These are phyloP conservation scores for Henningerozyma blattae DNA, from an alignment of 805 yeast genomes.

Conservation along the genomic window DNA sequence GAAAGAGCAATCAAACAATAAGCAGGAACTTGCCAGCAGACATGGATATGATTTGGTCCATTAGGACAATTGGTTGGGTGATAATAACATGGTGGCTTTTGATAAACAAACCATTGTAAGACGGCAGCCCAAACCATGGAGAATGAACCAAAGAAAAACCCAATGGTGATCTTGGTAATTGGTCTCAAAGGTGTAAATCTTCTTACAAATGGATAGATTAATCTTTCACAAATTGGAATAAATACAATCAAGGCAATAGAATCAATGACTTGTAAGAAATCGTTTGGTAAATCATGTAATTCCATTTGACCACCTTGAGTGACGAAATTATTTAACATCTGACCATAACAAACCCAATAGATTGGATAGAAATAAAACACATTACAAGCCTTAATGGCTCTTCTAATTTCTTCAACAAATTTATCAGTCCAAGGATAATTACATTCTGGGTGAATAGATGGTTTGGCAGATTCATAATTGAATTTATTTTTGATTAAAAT, in stretches of 20 bases:
- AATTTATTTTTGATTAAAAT: constrained; percentile 35
- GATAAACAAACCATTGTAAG: constrained; percentile 56
- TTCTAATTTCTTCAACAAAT: constrained; percentile 60
- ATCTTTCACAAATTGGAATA: constrained; percentile 56
- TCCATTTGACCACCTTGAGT: constrained; percentile 66
- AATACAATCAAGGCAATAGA: constrained; percentile 63
- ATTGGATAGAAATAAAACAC: constrained; percentile 59
- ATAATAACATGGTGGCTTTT: constrained; percentile 62
- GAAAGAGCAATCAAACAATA: constrained; percentile 61
- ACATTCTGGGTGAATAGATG: constrained; percentile 36
- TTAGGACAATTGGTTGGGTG: constrained; percentile 35
- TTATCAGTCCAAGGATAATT: constrained; percentile 48
- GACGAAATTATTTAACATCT: constrained; percentile 60
- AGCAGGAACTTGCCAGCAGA: constrained; percentile 53
- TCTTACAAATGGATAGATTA: constrained; percentile 41
- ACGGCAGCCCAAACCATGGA: constrained; percentile 70
- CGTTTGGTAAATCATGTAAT: constrained; percentile 68
- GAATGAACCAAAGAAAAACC: constrained; percentile 51
- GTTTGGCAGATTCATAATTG: constrained; percentile 43
- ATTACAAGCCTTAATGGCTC: constrained; percentile 58
- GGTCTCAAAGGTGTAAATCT: constrained; percentile 46
- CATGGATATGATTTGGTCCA: constrained; percentile 34
- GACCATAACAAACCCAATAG: constrained; percentile 63
- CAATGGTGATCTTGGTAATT: constrained; percentile 55
- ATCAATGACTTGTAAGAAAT: constrained; percentile 62